Base-by-base conservation (phyloP, 2,329 filamentous ascomycete species). In the Trichoderma sp. region DNA sequence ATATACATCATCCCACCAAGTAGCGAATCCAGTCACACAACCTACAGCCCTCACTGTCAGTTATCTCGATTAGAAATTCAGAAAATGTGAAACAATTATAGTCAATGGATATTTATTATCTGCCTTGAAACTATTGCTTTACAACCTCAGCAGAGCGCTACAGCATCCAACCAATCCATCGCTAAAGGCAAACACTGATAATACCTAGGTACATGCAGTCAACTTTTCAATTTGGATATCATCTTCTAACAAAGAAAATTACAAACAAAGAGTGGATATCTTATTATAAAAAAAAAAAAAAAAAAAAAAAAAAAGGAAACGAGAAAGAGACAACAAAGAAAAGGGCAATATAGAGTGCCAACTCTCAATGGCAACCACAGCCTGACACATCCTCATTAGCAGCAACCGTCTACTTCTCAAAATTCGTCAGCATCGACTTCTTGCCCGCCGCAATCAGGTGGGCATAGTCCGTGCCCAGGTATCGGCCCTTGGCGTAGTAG, bases 401-500 rank as follows among this genome's bases (percentile, higher is more conserved):
- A 39, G 26, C n/a, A n/a, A 4, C n/a, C 4, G 6, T 43, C 60
- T 24, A 78, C 70, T 78, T 79, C 73, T 80, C 78, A 70, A 78
- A 76, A 21, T 72, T 75, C 28, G 70, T 72, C 58, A 67, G 72
- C 71, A 77, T 69, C 11, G 76, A 79, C 68, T 73, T 76, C 70
- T 80, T 79, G 1, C 81, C 81, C 3, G 74, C 74, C 3, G 79
- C 80, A 66, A 77, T 74, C 0, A 66, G 68, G 18, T 69, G 70
- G 1, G 77, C 75, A 34, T 74, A 73, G 34, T 81, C 74, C 1
- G 79, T 79, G 4, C 81, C 80, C 61, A 83, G 66, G 58, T 76
- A 73, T 1, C 80, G 74, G 0, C 79, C 79, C 75, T 83, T 83
- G 30, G 77, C 34, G 60, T 73, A 79, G 76, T 79, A 81, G 37